phyloP scores from a whole-genome alignment of 441 rosid genomes.

The Oxalis stricta region DNA sequence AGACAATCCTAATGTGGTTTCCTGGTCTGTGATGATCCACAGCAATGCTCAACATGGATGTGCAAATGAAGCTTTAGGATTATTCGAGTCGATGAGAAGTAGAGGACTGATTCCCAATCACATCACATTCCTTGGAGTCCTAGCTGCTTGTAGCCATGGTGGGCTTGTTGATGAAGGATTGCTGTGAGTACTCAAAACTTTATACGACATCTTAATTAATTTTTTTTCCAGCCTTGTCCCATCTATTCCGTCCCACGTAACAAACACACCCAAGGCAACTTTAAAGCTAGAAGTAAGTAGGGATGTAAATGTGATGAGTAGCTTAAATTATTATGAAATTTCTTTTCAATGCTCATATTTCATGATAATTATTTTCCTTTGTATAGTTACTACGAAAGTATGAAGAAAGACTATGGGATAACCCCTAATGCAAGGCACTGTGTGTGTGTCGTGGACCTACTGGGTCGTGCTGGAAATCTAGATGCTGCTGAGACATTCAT shows the following conservation, averaged over 20 bases:
- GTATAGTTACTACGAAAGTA: conserved; percentile 16
- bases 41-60: conserved; percentile 47
- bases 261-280: no score
- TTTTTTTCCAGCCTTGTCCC: not conserved
- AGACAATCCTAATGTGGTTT: conserved; percentile 24
- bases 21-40: conserved; percentile 49
- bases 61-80: conserved; percentile 28
- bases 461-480: conserved; percentile 26
- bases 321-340: no score
- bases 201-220: not conserved
- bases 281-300: no score
- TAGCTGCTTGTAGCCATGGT: conserved; percentile 34
- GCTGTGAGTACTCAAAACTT: not conserved
- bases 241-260: not conserved
- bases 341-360: no score
- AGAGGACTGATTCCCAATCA: conserved; percentile 18
- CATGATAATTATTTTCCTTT: not conserved
- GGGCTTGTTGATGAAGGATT: conserved; percentile 29
- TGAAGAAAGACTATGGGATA: conserved; percentile 15
- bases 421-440: conserved; percentile 17
- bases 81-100: conserved; percentile 34
- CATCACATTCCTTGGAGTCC: conserved; percentile 17
- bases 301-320: no score
- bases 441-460: conserved; percentile 28
- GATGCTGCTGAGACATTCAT: conserved; percentile 24